Evolutionary conservation across 306 rosid genomes (phyloP).

Genomic region (Urtica urens): DNA sequence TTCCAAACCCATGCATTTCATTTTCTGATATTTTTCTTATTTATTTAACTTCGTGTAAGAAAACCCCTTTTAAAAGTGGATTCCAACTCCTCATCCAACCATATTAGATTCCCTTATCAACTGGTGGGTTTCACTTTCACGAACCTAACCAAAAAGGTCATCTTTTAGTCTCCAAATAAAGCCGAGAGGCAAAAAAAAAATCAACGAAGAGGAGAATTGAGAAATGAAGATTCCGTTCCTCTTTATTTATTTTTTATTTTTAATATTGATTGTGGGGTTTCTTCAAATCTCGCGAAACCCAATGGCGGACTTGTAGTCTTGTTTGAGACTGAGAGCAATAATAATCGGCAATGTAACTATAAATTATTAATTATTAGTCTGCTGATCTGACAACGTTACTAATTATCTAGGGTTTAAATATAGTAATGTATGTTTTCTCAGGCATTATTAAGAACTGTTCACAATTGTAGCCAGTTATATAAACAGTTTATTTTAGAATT

Average conservation of each 20-base stretch:
- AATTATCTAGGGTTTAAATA: too few species aligned
- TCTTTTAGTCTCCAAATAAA: background rate
- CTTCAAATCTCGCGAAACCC: constrained; percentile 41
- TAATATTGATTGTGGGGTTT: constrained; percentile 22
- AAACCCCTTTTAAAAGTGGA: constrained; percentile 70
- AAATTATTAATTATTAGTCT: too few species aligned
- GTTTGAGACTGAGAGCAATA: constrained; percentile 1
- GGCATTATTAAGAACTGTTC: background rate
- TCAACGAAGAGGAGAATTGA: background rate
- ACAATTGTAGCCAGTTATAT: constrained; percentile 5
- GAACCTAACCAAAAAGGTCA: constrained; percentile 34
- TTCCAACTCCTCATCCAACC: constrained; percentile 98
- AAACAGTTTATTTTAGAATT: constrained; percentile 20
- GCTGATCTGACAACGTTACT: too few species aligned
- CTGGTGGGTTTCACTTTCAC: constrained; percentile 43
- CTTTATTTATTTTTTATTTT: constrained; percentile 19
- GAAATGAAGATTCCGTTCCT: constrained; percentile 3
- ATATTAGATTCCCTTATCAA: constrained; percentile 31
- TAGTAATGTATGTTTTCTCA: too few species aligned
- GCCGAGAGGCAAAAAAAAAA: background rate
- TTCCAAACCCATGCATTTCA: constrained; percentile 14
- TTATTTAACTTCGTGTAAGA: constrained; percentile 45
- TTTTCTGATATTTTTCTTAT: too few species aligned
- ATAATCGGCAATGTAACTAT: too few species aligned
- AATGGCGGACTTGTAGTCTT: constrained; percentile 19